A percentile compares a stretch with the other conserved stretches of the same genome.
Evolutionary conservation across 78 protist genomes (phyloP).

Genomic region (Dictyostelium purpureum): DNA sequence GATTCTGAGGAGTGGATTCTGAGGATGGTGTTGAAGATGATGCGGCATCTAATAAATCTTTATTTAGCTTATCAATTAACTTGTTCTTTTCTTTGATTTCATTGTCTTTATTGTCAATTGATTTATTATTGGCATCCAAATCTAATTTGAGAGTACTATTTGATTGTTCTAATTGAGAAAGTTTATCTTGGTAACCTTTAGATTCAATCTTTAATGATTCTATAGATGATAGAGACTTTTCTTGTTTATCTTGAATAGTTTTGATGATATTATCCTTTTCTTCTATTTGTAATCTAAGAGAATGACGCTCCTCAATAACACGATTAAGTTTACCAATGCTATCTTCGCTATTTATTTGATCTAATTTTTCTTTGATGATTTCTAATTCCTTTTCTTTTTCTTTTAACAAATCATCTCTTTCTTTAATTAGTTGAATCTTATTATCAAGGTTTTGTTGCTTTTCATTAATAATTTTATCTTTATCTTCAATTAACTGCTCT

Average conservation of each 20-base stretch:
- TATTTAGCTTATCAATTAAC: not conserved
- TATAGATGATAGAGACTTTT: no score
- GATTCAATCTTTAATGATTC: no score
- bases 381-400: not conserved
- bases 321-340: no score
- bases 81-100: not conserved
- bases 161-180: conserved; percentile 5
- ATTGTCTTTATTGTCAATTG: not conserved
- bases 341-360: not conserved
- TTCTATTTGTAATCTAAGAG: not conserved
- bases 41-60: not conserved
- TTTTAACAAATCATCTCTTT: no score
- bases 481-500: no score
- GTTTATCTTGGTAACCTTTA: no score
- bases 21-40: not conserved
- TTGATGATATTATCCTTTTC: not conserved
- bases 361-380: not conserved
- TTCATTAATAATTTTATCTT: no score
- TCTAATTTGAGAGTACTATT: not conserved
- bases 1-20: not conserved
- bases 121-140: not conserved
- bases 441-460: no score
- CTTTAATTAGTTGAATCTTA: no score
- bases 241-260: no score
- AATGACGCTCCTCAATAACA: not conserved